Conservation (phyloP, 2,329 filamentous ascomycete species). For the Diaporthe sp. region DNA sequence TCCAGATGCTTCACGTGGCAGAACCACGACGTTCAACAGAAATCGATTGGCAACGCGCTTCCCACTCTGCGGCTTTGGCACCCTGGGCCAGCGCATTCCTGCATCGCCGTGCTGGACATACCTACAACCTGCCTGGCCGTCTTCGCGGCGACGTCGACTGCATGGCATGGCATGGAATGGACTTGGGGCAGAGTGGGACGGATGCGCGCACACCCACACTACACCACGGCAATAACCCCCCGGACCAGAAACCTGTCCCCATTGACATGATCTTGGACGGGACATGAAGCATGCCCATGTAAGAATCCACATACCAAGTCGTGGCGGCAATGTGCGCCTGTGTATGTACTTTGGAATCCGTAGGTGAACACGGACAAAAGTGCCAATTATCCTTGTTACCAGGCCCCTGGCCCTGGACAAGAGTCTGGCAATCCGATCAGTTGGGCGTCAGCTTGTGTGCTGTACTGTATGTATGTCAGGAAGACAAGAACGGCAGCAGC, state of each 20-base stretch:
- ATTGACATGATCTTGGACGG: too few species aligned
- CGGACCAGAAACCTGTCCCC: too few species aligned
- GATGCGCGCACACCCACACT: background rate
- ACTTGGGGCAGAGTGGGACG: background rate
- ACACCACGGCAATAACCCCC: too few species aligned
- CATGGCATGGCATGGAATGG: background rate
- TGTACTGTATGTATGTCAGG: background rate
- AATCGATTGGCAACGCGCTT: background rate
- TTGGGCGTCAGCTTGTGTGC: background rate
- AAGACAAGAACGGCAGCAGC: constrained; percentile 14
- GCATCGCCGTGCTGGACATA: background rate
- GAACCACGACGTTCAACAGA: background rate
- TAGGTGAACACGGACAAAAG: background rate
- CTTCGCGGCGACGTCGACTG: background rate
- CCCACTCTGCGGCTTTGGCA: background rate
- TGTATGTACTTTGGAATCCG: background rate
- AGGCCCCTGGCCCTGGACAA: background rate
- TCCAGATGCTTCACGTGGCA: constrained; percentile 27
- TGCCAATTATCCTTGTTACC: background rate
- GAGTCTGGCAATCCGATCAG: background rate
- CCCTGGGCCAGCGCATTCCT: constrained; percentile 4
- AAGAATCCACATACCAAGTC: background rate
- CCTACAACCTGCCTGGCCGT: background rate
- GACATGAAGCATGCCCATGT: too few species aligned
- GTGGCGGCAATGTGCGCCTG: too few species aligned